These are phyloP conservation scores for Teratosphaeriaceae sp. DNA, from an alignment of 2,329 filamentous ascomycete genomes.

Conservation along the genomic window DNA sequence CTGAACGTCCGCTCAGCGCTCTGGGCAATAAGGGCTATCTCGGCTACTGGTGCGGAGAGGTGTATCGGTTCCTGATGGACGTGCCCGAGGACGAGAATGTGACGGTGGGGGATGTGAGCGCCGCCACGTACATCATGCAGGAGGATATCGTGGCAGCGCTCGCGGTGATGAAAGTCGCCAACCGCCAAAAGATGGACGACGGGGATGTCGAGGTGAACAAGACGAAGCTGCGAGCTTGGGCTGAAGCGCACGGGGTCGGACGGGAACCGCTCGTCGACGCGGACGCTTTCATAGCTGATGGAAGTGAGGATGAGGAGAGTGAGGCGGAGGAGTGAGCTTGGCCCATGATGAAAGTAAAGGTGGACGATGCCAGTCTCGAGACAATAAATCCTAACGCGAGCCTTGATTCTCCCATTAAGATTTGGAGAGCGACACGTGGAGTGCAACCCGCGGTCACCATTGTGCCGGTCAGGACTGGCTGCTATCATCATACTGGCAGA, in stretches of 20 bases:
- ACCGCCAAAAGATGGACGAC: conserved; percentile 47
- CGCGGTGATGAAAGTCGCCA: conserved; percentile 69
- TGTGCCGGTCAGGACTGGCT: too few species aligned
- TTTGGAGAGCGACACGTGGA: too few species aligned
- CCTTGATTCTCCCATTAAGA: too few species aligned
- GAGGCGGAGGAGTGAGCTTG: conserved; percentile 9
- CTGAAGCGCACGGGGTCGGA: conserved; percentile 54
- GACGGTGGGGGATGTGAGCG: conserved; percentile 65
- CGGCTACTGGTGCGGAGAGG: conserved; percentile 79
- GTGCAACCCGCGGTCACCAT: too few species aligned
- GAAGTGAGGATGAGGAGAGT: conserved; percentile 38
- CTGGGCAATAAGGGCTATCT: conserved; percentile 76
- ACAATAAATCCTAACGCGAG: too few species aligned
- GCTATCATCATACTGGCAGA: conserved; percentile 37
- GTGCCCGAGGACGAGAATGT: conserved; percentile 45
- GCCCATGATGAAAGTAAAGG: too few species aligned
- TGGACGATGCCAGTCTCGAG: too few species aligned
- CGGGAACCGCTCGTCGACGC: conserved; percentile 63
- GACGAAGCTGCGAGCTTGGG: conserved; percentile 59
- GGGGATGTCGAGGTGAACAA: conserved; percentile 49
- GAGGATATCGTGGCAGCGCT: conserved; percentile 78
- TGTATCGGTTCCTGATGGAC: conserved; percentile 59
- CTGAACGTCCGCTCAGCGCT: conserved; percentile 87
- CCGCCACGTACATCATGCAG: conserved; percentile 72
- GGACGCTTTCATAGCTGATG: conserved; percentile 65